Conservation (phyloP, 2,329 filamentous ascomycete species). For the Ophiocordyceps camponoti-saundersi region DNA sequence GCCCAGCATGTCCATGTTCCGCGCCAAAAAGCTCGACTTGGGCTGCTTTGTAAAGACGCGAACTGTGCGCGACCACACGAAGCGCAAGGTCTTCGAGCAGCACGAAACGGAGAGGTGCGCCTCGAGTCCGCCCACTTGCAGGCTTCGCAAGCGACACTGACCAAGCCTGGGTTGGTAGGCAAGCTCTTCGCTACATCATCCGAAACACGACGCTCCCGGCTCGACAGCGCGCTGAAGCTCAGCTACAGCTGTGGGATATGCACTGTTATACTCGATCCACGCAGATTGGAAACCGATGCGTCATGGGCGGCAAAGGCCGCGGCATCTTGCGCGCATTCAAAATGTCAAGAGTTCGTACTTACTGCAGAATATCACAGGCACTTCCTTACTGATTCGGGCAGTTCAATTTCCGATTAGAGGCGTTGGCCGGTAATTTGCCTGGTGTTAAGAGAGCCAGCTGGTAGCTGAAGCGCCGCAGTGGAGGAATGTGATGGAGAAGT, state of each 20-base stretch:
- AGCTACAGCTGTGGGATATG: conserved; percentile 88
- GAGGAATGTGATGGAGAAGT: not conserved
- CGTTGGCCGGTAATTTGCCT: conserved; percentile 67
- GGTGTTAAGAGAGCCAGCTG: conserved; percentile 95
- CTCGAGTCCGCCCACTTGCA: not conserved
- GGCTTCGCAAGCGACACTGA: conserved; percentile 2
- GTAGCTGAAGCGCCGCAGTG: conserved; percentile 32
- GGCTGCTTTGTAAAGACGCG: conserved; percentile 76
- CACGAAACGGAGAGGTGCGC: conserved; percentile 73
- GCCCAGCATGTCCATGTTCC: conserved; percentile 64
- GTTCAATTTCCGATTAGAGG: conserved; percentile 89
- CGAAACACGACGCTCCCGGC: conserved; percentile 77
- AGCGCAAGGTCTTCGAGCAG: conserved; percentile 81
- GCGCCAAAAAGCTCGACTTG: conserved; percentile 78
- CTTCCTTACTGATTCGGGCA: conserved; percentile 22
- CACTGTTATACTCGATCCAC: conserved; percentile 87
- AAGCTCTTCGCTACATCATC: conserved; percentile 85
- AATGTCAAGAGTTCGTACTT: conserved; percentile 61
- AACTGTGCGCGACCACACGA: conserved; percentile 86
- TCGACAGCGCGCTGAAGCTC: conserved; percentile 74
- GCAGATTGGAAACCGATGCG: conserved; percentile 87
- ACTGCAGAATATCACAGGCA: not conserved
- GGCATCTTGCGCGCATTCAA: conserved; percentile 91
- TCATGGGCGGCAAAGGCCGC: conserved; percentile 74
- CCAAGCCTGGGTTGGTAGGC: conserved; percentile 31